These are phyloP conservation scores for Neurospora sp. DNA, from an alignment of 495 filamentous ascomycete species.

Conservation along the genomic window DNA sequence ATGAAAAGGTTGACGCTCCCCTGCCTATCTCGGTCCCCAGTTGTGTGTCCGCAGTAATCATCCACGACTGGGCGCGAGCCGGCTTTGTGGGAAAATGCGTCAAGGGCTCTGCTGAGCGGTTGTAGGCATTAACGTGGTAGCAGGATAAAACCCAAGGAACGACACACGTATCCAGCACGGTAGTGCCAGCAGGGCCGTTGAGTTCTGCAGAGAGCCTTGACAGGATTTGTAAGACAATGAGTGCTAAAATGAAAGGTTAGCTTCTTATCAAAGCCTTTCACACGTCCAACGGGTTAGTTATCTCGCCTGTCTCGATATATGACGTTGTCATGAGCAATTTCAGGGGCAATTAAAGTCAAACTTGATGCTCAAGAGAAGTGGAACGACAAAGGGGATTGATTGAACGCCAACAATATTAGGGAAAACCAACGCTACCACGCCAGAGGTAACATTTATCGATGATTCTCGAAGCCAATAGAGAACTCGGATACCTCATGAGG, in stretches of 20 bases:
- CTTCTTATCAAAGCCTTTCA: background rate
- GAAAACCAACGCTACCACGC: background rate
- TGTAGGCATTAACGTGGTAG: background rate
- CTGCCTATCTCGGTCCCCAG: background rate
- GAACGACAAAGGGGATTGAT: background rate
- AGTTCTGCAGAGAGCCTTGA: background rate
- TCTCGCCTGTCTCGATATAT: background rate
- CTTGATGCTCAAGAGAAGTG: background rate
- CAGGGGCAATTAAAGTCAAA: background rate
- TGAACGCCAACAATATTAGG: background rate
- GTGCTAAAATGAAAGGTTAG: background rate
- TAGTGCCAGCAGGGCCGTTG: background rate
- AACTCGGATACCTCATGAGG: background rate
- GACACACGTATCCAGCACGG: background rate
- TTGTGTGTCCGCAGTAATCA: conserved; percentile 1
- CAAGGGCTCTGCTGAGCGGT: no score
- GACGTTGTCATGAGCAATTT: background rate
- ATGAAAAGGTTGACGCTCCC: background rate
- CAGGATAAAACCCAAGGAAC: background rate
- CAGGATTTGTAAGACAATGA: background rate
- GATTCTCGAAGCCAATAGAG: background rate
- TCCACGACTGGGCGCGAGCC: background rate
- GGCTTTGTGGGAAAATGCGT: no score
- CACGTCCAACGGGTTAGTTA: background rate
- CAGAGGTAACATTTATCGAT: background rate